Percentiles rank a stretch among this genome's conserved stretches.
Conservation (phyloP, 2,329 filamentous ascomycete species). For the Endocalyx cinctus region DNA sequence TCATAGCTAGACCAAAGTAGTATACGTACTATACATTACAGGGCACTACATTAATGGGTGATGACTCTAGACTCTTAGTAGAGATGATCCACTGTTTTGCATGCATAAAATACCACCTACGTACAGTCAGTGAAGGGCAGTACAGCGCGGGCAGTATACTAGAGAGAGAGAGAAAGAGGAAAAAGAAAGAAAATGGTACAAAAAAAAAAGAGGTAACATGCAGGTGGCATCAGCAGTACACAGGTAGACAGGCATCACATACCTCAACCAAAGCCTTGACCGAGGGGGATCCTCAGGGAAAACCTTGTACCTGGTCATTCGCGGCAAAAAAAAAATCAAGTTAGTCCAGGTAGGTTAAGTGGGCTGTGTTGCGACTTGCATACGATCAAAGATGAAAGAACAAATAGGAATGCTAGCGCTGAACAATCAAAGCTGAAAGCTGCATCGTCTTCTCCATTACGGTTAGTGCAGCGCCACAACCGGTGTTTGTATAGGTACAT, state of each 20-base stretch:
- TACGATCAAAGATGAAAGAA: conserved; percentile 15
- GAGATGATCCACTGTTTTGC: conserved; percentile 19
- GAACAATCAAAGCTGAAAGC: conserved; percentile 25
- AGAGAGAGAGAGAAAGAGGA: too few relatives aligned
- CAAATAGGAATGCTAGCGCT: conserved; percentile 23
- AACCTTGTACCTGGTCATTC: conserved; percentile 17
- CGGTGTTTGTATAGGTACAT: conserved; percentile 11
- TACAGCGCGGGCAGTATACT: too few relatives aligned
- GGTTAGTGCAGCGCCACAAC: conserved; percentile 23
- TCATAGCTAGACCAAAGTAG: too few relatives aligned
- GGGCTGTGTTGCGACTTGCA: conserved; percentile 30
- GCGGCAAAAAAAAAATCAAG: conserved; percentile 9
- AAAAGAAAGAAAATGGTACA: too few relatives aligned
- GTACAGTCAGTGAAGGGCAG: too few relatives aligned
- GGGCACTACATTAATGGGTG: too few relatives aligned
- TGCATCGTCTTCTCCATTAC: too few relatives aligned
- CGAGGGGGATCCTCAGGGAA: neutral
- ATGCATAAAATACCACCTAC: conserved; percentile 11
- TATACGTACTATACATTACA: too few relatives aligned
- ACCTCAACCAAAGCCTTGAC: neutral
- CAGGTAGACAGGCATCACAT: neutral
- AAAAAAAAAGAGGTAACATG: too few relatives aligned
- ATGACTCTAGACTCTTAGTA: too few relatives aligned
- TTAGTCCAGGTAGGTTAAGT: conserved; percentile 5
- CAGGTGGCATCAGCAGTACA: conserved; percentile 14